Conservation (phyloP, 805 yeast species). For the Metschnikowia henanensis region DNA sequence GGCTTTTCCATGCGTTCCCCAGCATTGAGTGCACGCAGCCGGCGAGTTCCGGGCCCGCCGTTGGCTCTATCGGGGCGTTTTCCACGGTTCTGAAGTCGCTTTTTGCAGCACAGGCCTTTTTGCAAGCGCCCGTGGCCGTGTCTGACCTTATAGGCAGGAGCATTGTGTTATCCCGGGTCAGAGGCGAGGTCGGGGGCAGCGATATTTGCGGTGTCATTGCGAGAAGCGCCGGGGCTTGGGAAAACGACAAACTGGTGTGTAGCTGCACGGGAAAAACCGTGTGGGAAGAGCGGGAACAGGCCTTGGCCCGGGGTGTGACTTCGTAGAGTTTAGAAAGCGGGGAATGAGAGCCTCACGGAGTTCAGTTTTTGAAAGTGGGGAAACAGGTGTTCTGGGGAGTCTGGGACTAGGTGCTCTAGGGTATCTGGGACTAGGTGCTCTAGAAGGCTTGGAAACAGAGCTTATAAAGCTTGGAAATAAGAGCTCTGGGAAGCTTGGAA, state of each 20-base stretch:
- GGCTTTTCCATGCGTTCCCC: constrained; percentile 43
- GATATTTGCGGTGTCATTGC: constrained; percentile 86
- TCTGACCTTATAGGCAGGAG: constrained; percentile 72
- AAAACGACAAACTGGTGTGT: constrained; percentile 89
- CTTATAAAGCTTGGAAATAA: no score
- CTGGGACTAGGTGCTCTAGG: no score
- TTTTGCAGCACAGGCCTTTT: constrained; percentile 38
- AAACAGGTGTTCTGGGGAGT: no score
- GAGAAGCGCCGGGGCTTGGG: constrained; percentile 97
- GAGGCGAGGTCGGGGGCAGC: constrained; percentile 40
- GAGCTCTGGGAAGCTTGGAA: no score
- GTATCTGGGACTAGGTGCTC: no score
- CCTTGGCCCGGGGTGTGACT: constrained; percentile 56
- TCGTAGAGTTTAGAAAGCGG: constrained; percentile 11
- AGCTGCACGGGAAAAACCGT: constrained; percentile 93
- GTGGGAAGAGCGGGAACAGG: constrained; percentile 92
- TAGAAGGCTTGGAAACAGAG: no score
- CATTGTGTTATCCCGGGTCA: constrained; percentile 45
- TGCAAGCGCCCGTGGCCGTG: constrained; percentile 47
- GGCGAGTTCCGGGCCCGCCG: constrained; percentile 26
- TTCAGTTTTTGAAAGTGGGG: no score
- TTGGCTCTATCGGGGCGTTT: constrained; percentile 37
- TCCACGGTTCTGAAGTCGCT: constrained; percentile 12
- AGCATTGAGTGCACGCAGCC: constrained; percentile 35
- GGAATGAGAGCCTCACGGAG: no score